Evolutionary conservation across 495 filamentous ascomycete species (phyloP).

Genomic region (Xylaria bambusicola): DNA sequence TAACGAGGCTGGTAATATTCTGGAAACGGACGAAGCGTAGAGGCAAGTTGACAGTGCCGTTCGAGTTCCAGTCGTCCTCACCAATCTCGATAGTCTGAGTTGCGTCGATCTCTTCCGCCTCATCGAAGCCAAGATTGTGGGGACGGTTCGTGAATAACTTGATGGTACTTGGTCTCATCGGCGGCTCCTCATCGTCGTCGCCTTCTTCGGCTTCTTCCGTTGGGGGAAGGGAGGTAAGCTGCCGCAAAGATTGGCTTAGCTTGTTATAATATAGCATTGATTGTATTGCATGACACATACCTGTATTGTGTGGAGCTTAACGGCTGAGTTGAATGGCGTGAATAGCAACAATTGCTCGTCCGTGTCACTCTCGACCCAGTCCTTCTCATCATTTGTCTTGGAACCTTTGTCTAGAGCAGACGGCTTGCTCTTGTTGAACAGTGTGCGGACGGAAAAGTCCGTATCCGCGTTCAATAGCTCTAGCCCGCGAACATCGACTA

Average conservation of each 20-base stretch:
- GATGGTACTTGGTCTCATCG: slow-evolving; percentile 83
- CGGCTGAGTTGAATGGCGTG: slow-evolving; percentile 81
- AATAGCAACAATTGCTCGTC: slow-evolving; percentile 97
- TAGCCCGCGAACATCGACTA: slow-evolving; percentile 74
- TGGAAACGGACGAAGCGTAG: slow-evolving; percentile 98
- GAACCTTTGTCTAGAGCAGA: slow-evolving; percentile 64
- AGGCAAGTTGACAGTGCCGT: slow-evolving; percentile 79
- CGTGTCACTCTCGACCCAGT: slow-evolving; percentile 99
- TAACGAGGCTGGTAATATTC: slow-evolving; percentile 77
- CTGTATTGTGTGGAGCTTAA: slow-evolving; percentile 87
- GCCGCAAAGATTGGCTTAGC: slow-evolving; percentile 25
- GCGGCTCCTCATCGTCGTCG: slow-evolving; percentile 66
- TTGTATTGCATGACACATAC: slow-evolving; percentile 31
- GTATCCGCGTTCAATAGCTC: slow-evolving; percentile 84
- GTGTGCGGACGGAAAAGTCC: slow-evolving; percentile 64
- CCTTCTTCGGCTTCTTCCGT: slow-evolving; percentile 32
- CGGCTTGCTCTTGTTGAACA: slow-evolving; percentile 73
- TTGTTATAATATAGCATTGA: slow-evolving; percentile 2
- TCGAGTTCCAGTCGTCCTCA: slow-evolving; percentile 83
- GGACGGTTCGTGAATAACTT: slow-evolving; percentile 82
- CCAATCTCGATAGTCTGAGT: slow-evolving; percentile 76
- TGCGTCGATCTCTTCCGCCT: slow-evolving; percentile 79
- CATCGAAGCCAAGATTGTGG: slow-evolving; percentile 91
- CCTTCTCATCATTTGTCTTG: slow-evolving; percentile 52
- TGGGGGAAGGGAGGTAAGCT: slow-evolving; percentile 82